phyloP scores from a whole-genome alignment of 2,329 filamentous ascomycete genomes.

The Pochonia chlamydosporia region DNA sequence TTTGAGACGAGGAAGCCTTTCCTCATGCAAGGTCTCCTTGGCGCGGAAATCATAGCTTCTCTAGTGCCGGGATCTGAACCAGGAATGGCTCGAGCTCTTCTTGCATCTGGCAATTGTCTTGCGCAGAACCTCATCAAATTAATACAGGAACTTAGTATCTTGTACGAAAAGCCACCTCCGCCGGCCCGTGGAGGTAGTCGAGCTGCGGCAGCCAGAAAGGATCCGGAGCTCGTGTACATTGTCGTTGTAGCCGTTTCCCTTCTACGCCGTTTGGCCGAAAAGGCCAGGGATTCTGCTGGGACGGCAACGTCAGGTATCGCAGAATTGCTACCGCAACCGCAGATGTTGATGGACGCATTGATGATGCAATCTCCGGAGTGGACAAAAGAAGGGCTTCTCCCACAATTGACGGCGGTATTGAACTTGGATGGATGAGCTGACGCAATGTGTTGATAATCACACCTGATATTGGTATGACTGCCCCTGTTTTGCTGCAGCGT shows the following conservation, averaged over 20 bases:
- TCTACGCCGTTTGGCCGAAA: slow-evolving; percentile 63
- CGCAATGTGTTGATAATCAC: neutral
- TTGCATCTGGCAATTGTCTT: slow-evolving; percentile 78
- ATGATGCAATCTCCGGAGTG: slow-evolving; percentile 58
- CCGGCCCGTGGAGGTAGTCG: slow-evolving; percentile 23
- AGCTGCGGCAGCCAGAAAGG: slow-evolving; percentile 30
- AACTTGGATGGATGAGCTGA: slow-evolving; percentile 40
- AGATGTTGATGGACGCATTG: slow-evolving; percentile 61
- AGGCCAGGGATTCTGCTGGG: slow-evolving; percentile 53
- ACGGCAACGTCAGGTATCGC: slow-evolving; percentile 47
- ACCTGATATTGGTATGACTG: neutral
- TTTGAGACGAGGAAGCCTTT: slow-evolving; percentile 82
- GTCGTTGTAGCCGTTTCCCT: slow-evolving; percentile 63
- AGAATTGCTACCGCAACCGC: slow-evolving; percentile 58
- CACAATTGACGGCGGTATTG: slow-evolving; percentile 57
- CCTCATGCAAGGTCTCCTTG: slow-evolving; percentile 85
- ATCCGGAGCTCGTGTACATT: slow-evolving; percentile 54
- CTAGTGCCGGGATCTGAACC: slow-evolving; percentile 67
- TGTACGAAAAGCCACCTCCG: slow-evolving; percentile 39
- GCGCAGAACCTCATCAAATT: slow-evolving; percentile 73
- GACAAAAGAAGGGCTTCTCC: slow-evolving; percentile 60
- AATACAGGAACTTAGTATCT: slow-evolving; percentile 63
- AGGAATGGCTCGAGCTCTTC: slow-evolving; percentile 70
- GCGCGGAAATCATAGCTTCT: slow-evolving; percentile 80
- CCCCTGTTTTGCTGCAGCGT: neutral